Evolutionary conservation across 352 stramenopile species (phyloP).

Genomic region (Pythium aquatile): DNA sequence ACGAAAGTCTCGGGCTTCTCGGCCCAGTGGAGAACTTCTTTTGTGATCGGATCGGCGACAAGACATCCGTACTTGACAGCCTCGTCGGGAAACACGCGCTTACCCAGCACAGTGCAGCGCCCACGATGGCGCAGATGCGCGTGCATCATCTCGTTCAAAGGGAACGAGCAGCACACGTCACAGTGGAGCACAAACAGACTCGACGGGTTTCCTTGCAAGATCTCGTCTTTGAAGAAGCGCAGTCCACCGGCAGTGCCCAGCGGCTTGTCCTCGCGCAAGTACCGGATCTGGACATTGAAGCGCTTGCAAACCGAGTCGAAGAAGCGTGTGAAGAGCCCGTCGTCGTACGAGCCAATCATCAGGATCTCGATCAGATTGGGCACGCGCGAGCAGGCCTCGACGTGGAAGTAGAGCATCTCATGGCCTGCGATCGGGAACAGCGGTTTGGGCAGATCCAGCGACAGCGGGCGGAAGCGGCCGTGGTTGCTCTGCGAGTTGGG

Average conservation of each 20-base stretch:
- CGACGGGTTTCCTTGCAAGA: constrained; percentile 67
- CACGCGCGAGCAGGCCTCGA: constrained; percentile 80
- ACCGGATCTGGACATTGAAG: constrained; percentile 87
- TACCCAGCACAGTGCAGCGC: constrained; percentile 77
- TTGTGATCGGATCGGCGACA: constrained; percentile 66
- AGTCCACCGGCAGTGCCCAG: constrained; percentile 81
- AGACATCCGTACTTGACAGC: constrained; percentile 88
- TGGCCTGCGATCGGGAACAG: constrained; percentile 83
- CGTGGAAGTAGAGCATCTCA: constrained; percentile 89
- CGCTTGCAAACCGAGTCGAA: constrained; percentile 79
- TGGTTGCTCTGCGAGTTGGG: constrained; percentile 83
- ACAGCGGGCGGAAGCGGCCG: constrained; percentile 79
- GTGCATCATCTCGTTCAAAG: constrained; percentile 88
- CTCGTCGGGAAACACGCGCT: constrained; percentile 87
- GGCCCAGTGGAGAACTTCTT: constrained; percentile 88
- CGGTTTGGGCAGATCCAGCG: constrained; percentile 83
- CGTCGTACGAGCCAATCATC: constrained; percentile 88
- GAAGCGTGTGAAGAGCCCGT: constrained; percentile 86
- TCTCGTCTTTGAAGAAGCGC: constrained; percentile 84
- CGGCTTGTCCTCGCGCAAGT: constrained; percentile 77
- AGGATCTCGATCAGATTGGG: constrained; percentile 85
- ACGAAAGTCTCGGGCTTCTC: constrained; percentile 90
- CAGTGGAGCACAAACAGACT: constrained; percentile 85
- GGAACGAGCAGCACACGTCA: constrained; percentile 88
- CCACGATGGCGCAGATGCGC: constrained; percentile 76